Base-by-base conservation (phyloP, 208 protist species). In the Lotmaria passim region DNA sequence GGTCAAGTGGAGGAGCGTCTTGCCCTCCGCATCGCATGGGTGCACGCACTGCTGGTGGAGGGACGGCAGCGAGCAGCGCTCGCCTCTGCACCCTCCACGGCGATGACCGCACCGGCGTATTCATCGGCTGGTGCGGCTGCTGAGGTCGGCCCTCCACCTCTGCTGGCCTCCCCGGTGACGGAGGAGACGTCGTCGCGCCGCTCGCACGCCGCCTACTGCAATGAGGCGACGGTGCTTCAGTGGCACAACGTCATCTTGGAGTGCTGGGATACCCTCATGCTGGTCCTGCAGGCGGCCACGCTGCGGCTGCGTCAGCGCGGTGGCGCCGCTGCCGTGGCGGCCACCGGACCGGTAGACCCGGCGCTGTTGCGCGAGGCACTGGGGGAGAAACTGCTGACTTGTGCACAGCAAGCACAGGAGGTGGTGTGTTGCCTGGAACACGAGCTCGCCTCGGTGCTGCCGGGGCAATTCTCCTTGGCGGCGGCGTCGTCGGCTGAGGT, bases 261-360 rank as follows among this genome's bases (percentile, higher is more conserved):
- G 7, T 70, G 55, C 26, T 69, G 51, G 55, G 71, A 76, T 8
- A 28, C 66, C 15, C 34, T 76, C 19, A 51, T 76, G 43, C 14
- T 70, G 11, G 63, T 76, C 2, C 38, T 69, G 23, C 71, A 76
- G 36, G 71, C 71, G 14, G 71, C 71, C 17, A 76, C 61, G 15
- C 33, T 69, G 56, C 71, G 71, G 1, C 47, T 76, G 46, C 61
- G 62, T 3, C 71, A 76, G 30, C 71, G 71, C 17, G 71, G 70
- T 24, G 61, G 61, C 19, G 21, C 38, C 12, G 33, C 33, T 12
- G 38, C 21, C 3, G 59, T 24, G 0, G 52, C 52, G 0, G 26
- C 38, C 2, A 34, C 69, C 11, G 39, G 17, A 24, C 19, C 34
- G 7, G 56, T 21, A 10, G 57, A 63, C 28, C 14, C 51, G 10